These are phyloP conservation scores for Tetracladium maxilliforme DNA, from an alignment of 2,329 filamentous ascomycete genomes.

Conservation along the genomic window DNA sequence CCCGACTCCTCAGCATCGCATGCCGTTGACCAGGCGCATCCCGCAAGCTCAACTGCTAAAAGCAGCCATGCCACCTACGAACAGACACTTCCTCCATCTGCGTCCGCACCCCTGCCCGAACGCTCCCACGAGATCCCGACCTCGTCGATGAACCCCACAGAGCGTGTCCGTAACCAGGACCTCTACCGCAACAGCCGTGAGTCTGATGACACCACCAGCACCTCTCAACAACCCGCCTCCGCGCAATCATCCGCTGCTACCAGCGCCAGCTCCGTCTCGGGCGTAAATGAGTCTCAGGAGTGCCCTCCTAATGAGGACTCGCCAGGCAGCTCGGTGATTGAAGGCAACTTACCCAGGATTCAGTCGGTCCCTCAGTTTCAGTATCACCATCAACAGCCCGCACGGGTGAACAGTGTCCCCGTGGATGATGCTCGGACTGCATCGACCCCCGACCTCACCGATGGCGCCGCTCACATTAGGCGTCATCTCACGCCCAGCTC, in stretches of 20 bases:
- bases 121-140: too few relatives aligned
- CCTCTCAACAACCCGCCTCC: neutral
- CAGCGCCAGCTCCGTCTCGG: too few relatives aligned
- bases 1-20: too few relatives aligned
- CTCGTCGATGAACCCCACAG: too few relatives aligned
- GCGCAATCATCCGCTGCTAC: neutral
- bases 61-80: too few relatives aligned
- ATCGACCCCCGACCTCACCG: slow-evolving; percentile 35
- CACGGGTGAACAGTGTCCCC: slow-evolving; percentile 23
- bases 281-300: too few relatives aligned
- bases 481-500: slow-evolving; percentile 48
- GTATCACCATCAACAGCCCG: slow-evolving; percentile 42
- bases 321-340: slow-evolving; percentile 32
- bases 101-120: too few relatives aligned
- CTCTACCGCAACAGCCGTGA: too few relatives aligned
- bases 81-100: too few relatives aligned
- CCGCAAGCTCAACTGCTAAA: too few relatives aligned
- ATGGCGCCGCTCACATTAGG: slow-evolving; percentile 34
- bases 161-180: too few relatives aligned
- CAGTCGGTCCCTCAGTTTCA: slow-evolving; percentile 41
- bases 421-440: slow-evolving; percentile 25
- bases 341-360: slow-evolving; percentile 23
- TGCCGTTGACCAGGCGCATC: too few relatives aligned
- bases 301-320: slow-evolving; percentile 32
- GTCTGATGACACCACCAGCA: neutral